Percentiles rank a stretch among this genome's conserved stretches.
These are phyloP conservation scores for Jasminum sambac DNA, from an alignment of 257 asterid species.

Conservation along the genomic window DNA sequence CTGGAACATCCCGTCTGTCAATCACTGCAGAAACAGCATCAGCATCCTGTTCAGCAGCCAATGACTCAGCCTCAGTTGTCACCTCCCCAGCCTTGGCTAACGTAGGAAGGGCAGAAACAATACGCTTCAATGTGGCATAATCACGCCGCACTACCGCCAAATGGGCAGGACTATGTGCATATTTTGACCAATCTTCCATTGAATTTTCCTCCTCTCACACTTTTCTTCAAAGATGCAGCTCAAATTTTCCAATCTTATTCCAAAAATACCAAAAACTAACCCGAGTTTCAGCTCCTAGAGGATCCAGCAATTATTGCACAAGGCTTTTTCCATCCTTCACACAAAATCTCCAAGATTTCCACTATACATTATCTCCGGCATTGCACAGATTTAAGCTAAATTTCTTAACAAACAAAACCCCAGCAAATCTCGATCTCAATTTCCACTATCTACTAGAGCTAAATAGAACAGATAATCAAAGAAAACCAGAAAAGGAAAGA, in stretches of 20 bases:
- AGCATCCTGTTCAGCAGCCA: conserved; percentile 81
- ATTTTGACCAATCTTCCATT: conserved; percentile 89
- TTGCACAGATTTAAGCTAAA: conserved; percentile 28
- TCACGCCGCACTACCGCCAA: conserved; percentile 78
- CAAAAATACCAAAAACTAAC: conserved; percentile 8
- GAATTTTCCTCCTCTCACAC: conserved; percentile 20
- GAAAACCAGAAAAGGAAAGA: conserved; percentile 6
- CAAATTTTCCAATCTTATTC: conserved; percentile 19
- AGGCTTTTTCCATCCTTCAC: conserved; percentile 13
- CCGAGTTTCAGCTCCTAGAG: conserved; percentile 26
- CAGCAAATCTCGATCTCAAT: conserved; percentile 26
- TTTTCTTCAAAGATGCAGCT: conserved; percentile 26
- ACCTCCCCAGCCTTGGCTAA: conserved; percentile 94
- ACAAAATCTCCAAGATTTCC: conserved; percentile 13
- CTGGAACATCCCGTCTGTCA: conserved; percentile 96
- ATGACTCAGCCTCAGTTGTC: conserved; percentile 69
- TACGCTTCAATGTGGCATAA: conserved; percentile 54
- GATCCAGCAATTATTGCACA: conserved; percentile 23
- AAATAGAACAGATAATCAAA: conserved; percentile 5
- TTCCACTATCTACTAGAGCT: conserved; percentile 25
- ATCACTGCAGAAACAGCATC: conserved; percentile 71
- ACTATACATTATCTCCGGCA: conserved; percentile 22
- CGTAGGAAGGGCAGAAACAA: conserved; percentile 68
- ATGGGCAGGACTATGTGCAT: conserved; percentile 87
- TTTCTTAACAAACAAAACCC: conserved; percentile 23